A percentile compares a stretch with the other conserved stretches of the same genome.
These are phyloP conservation scores for Suhomyces sp. DNA, from an alignment of 805 yeast genomes.

Conservation along the genomic window DNA sequence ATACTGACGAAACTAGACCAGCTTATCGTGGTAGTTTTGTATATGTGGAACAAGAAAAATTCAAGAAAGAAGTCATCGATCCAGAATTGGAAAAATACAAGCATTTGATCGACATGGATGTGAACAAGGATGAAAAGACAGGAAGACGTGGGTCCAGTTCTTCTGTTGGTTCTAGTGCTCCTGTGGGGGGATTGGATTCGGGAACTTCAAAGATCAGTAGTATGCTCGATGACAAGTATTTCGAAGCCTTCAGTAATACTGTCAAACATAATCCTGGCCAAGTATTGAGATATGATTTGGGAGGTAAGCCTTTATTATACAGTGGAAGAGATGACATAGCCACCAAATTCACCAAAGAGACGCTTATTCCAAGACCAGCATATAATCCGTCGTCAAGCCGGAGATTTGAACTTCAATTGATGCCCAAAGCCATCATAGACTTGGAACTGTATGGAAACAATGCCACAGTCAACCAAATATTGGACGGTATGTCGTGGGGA, in stretches of 20 bases:
- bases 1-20: conserved; percentile 33
- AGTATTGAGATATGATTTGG: conserved; percentile 79
- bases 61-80: conserved; percentile 51
- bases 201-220: conserved; percentile 39
- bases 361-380: conserved; percentile 55
- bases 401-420: conserved; percentile 81
- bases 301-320: conserved; percentile 76
- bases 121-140: conserved; percentile 32
- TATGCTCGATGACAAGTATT: conserved; percentile 70
- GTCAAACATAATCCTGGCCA: conserved; percentile 84
- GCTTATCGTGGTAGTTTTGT: conserved; percentile 64
- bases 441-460: conserved; percentile 51
- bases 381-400: conserved; percentile 60
- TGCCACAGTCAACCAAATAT: conserved; percentile 33
- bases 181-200: conserved; percentile 15
- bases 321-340: conserved; percentile 59
- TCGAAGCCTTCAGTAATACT: conserved; percentile 73
- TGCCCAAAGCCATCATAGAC: conserved; percentile 90
- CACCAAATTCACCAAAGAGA: conserved; percentile 35
- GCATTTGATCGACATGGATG: conserved; percentile 53
- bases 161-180: conserved; percentile 6
- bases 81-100: conserved; percentile 50
- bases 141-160: conserved; percentile 11
- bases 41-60: conserved; percentile 69
- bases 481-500: conserved; percentile 97